Evolutionary conservation across 805 yeast species (phyloP), one percentile per base, ranked within the genome.

Genomic region (Saccharomyces kudriavzevii): DNA sequence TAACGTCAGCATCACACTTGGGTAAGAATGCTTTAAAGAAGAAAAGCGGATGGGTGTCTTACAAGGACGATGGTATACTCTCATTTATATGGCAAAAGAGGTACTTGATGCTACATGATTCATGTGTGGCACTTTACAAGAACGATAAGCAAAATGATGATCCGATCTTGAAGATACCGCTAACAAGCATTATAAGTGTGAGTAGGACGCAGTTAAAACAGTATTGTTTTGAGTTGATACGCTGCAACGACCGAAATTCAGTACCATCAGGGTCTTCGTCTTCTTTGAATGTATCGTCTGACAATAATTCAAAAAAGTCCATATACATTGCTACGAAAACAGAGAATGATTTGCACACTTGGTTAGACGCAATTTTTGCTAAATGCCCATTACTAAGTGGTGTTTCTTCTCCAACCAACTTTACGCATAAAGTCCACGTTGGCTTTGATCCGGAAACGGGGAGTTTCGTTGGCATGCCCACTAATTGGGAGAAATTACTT

Each of bases 21-120:
- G 14, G 56, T 52, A 24, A 49, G 56, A 13, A 45, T 57, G 17
- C 51, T 56, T 49, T 59, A 49, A 65, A 60, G 54, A 60, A 61
- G 40, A 60, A 63, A 47, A 56, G 63, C 4, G 97, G 97, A 0
- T 91, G 96, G 96, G 91, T 89, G 24, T 87, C 87, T 52, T 83
- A 89, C 55, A 91, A 89, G 68, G 98, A 92, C 62, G 97, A 92
- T 62, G 97, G 97, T 13, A 74, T 92, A 57, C 80, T 89, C 58
- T 81, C 90, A 5, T 90, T 91, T 67, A 76, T 96, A 60, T 92
- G 99, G 99, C 90, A 91, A 54, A 90, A 90, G 65, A 80, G 94
- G 62, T 92, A 76, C 69, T 74, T 92, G 73, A 86, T 88, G 5
- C 74, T 92, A 49, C 81, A 82, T 60, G 96, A 90, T 58, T 78